A percentile compares a stretch with the other conserved stretches of the same genome.
These are phyloP conservation scores for Stereum hirsutum DNA, from an alignment of 1,284 basidiomycete species.

Conservation along the genomic window DNA sequence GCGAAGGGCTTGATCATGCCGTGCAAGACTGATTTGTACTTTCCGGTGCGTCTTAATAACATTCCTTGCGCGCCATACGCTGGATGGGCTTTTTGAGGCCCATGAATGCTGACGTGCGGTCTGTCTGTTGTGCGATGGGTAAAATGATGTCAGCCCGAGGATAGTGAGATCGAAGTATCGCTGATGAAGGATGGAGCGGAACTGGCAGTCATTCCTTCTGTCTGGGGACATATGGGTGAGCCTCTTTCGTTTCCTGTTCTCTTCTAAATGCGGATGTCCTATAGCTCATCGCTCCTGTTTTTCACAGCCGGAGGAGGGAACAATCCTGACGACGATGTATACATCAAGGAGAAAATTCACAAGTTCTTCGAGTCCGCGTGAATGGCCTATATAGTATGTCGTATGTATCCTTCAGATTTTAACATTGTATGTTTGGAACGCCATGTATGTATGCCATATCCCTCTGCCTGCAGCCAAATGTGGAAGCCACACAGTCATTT, in stretches of 20 bases:
- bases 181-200: constrained; percentile 31
- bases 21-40: constrained; percentile 51
- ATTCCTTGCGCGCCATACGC: no score
- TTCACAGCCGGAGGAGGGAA: background rate
- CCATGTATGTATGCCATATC: no score
- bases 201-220: constrained; percentile 41
- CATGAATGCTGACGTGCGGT: no score
- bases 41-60: constrained; percentile 29
- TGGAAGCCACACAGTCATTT: no score
- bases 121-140: no score
- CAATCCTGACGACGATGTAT: background rate
- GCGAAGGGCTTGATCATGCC: constrained; percentile 50
- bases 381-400: no score
- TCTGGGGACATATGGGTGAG: constrained; percentile 51
- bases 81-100: no score
- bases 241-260: background rate
- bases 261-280: background rate
- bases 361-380: background rate
- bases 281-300: no score
- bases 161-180: constrained; percentile 39
- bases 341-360: background rate
- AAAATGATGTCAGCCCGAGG: constrained; percentile 53
- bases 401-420: no score
- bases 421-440: no score
- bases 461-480: no score